phyloP scores from a whole-genome alignment of 225 moss, liverwort and hornwort species.

The Polytrichum formosum region DNA sequence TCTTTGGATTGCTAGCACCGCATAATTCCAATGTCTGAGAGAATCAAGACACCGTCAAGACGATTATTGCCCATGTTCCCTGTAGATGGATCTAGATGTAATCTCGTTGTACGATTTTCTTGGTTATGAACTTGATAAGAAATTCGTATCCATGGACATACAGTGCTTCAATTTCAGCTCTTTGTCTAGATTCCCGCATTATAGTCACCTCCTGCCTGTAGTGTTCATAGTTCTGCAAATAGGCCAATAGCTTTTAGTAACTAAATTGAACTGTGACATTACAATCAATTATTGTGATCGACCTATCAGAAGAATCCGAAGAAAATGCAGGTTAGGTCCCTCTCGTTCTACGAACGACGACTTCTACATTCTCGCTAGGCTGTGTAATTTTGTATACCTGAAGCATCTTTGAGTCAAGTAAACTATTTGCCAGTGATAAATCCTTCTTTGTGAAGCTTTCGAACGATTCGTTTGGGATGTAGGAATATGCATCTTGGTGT shows the following conservation, averaged over 20 bases:
- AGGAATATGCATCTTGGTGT: slow-evolving; percentile 45
- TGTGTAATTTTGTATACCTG: slow-evolving; percentile 36
- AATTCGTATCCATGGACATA: slow-evolving; percentile 72
- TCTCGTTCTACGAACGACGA: no score
- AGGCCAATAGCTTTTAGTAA: neutral
- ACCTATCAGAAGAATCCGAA: no score
- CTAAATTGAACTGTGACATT: neutral
- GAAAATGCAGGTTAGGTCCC: no score
- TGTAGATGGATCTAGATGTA: slow-evolving; percentile 47
- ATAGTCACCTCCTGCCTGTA: slow-evolving; percentile 57
- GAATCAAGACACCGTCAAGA: no score
- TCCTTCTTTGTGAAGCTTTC: slow-evolving; percentile 63
- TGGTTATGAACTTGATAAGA: slow-evolving; percentile 54
- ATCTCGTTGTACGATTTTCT: slow-evolving; percentile 60
- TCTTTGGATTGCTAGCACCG: no score
- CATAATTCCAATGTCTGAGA: no score
- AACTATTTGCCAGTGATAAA: slow-evolving; percentile 51
- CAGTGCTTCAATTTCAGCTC: slow-evolving; percentile 78
- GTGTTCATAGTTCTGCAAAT: slow-evolving; percentile 51
- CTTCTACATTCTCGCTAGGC: no score
- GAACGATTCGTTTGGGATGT: slow-evolving; percentile 52
- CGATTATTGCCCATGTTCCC: no score
- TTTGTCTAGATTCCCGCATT: slow-evolving; percentile 63
- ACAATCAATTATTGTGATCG: neutral
- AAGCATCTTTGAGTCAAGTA: slow-evolving; percentile 74